Conservation (phyloP, 208 protist species). For the Leishmania tarentolae region DNA sequence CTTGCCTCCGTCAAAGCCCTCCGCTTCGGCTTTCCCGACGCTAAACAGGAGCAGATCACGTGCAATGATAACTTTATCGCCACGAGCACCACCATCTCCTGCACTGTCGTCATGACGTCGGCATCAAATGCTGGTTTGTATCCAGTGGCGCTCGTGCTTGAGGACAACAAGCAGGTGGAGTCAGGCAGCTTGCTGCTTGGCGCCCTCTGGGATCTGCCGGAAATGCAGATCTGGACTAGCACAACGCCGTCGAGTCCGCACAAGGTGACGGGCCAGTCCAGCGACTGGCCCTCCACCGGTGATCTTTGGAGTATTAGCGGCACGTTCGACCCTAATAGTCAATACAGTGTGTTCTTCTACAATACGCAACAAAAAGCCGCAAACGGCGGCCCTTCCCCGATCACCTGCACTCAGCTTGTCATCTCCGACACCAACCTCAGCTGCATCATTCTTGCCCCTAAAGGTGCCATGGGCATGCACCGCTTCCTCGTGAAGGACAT, state of each 20-base stretch:
- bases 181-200: constrained; percentile 26
- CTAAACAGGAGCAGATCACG: neutral
- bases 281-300: constrained; percentile 30
- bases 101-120: constrained; percentile 11
- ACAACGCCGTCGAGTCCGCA: constrained; percentile 1
- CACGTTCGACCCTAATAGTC: constrained; percentile 27
- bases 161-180: neutral
- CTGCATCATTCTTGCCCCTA: constrained; percentile 31
- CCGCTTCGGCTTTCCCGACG: constrained; percentile 11
- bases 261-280: constrained; percentile 29
- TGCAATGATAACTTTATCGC: neutral
- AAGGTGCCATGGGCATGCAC: constrained; percentile 44
- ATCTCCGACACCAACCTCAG: constrained; percentile 23
- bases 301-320: constrained; percentile 31
- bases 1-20: constrained; percentile 12
- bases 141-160: constrained; percentile 18
- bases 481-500: constrained; percentile 33
- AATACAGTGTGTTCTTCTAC: constrained; percentile 45
- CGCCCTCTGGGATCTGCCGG: neutral
- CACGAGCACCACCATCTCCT: constrained; percentile 2
- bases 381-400: constrained; percentile 7
- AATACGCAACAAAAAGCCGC: constrained; percentile 14
- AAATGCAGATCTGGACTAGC: constrained; percentile 7
- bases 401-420: constrained; percentile 8
- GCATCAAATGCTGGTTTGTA: constrained; percentile 20